phyloP scores from a whole-genome alignment of 2,329 filamentous ascomycete genomes.

The Penicillium sp. region DNA sequence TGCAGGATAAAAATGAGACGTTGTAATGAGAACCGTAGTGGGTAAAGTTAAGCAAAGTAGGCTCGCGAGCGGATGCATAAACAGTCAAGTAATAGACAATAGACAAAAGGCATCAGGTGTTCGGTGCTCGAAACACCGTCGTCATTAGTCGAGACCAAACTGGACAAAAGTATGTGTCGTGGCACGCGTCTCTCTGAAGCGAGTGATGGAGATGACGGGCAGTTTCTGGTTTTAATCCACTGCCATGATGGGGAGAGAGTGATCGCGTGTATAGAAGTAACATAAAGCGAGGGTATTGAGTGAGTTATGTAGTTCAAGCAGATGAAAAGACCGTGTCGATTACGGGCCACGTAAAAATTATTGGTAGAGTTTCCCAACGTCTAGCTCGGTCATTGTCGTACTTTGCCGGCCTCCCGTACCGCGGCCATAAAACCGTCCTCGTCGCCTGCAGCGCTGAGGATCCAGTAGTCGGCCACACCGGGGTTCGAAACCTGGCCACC shows the following conservation, averaged over 20 bases:
- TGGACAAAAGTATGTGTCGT: conserved; percentile 3
- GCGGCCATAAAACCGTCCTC: conserved; percentile 49
- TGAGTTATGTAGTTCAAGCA: neutral
- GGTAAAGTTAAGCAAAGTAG: conserved; percentile 5
- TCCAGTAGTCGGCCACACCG: conserved; percentile 47
- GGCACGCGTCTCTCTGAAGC: conserved; percentile 1
- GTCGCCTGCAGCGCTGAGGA: conserved; percentile 41
- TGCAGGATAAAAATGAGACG: conserved; percentile 5
- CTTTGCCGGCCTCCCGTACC: conserved; percentile 48
- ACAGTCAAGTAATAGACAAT: conserved; percentile 15
- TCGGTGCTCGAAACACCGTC: conserved; percentile 2
- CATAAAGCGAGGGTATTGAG: conserved; percentile 3
- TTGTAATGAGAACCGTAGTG: neutral
- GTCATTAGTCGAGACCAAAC: conserved; percentile 15
- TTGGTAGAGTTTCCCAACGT: neutral
- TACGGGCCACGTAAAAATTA: neutral
- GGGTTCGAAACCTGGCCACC: conserved; percentile 41
- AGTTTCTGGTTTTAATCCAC: neutral
- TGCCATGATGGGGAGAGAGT: neutral
- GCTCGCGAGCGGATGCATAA: conserved; percentile 11
- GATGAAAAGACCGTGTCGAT: neutral
- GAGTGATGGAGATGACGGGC: neutral
- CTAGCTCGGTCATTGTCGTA: conserved; percentile 28
- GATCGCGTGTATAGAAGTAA: neutral
- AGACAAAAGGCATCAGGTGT: conserved; percentile 10